Evolutionary conservation across 257 asterid genomes (phyloP).

Genomic region (Penstemon newberryi): DNA sequence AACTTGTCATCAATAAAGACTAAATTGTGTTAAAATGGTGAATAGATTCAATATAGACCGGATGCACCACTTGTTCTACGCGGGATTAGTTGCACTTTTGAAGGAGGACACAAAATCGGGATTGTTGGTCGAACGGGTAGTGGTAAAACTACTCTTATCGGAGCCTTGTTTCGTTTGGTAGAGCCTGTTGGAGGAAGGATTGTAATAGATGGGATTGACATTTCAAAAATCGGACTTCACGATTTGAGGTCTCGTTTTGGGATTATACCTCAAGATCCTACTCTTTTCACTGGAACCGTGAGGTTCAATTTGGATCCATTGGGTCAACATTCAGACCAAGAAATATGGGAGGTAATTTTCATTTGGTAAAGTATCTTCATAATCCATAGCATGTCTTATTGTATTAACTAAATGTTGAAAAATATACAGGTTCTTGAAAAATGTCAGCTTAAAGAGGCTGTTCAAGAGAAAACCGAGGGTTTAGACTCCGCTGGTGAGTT

Average conservation of each 20-base stretch:
- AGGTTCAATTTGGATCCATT: constrained; percentile 88
- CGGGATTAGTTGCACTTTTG: constrained; percentile 77
- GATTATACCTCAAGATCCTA: constrained; percentile 95
- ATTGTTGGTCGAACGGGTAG: constrained; percentile 97
- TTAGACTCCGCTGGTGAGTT: constrained; percentile 74
- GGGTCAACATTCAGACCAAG: constrained; percentile 61
- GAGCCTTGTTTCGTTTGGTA: constrained; percentile 87
- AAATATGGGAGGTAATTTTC: constrained; percentile 80
- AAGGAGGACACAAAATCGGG: constrained; percentile 87
- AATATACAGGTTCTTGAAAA: constrained; percentile 65
- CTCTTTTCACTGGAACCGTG: constrained; percentile 86
- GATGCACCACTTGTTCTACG: constrained; percentile 82
- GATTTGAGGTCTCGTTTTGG: constrained; percentile 88
- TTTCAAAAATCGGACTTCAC: constrained; percentile 72
- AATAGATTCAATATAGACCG: constrained; percentile 74
- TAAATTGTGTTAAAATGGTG: neutral
- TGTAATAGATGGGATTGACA: constrained; percentile 80
- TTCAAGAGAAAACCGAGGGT: constrained; percentile 75
- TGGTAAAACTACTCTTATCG: constrained; percentile 88
- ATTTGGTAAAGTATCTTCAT: neutral
- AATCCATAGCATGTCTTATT: neutral
- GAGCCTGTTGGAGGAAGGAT: constrained; percentile 89
- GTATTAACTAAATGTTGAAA: neutral
- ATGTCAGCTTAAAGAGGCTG: constrained; percentile 85
- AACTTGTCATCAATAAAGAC: neutral